phyloP scores from a whole-genome alignment of 345 rosid genomes.

The Eucalyptus albens region DNA sequence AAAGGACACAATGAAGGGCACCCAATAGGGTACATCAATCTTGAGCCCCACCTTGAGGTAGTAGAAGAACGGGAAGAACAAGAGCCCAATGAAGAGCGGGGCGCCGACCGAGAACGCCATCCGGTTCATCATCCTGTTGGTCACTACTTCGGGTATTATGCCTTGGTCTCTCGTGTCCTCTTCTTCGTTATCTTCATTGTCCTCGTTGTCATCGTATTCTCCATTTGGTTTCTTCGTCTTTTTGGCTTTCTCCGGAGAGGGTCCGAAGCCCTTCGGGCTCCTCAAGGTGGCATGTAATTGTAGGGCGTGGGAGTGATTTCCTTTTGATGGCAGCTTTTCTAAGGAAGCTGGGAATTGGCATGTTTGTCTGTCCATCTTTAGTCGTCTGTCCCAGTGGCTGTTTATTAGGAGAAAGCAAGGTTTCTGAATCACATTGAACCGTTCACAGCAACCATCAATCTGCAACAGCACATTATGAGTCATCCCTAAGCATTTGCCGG shows the following conservation, averaged over 20 bases:
- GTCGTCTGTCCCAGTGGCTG: background rate
- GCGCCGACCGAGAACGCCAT: conserved; percentile 74
- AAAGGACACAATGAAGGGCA: conserved; percentile 75
- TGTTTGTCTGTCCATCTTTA: background rate
- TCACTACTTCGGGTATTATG: conserved; percentile 79
- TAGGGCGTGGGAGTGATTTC: background rate
- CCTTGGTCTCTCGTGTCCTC: conserved; percentile 30
- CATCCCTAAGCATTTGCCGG: background rate
- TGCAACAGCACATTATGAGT: background rate
- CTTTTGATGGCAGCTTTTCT: background rate
- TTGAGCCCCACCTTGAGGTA: conserved; percentile 74
- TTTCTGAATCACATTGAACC: background rate
- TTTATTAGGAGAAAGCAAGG: background rate
- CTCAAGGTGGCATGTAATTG: conserved; percentile 45
- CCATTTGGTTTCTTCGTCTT: conserved; percentile 28
- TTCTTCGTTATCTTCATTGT: conserved; percentile 17
- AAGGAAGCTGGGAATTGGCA: conserved; percentile 4
- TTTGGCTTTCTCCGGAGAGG: conserved; percentile 40
- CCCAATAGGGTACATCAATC: conserved; percentile 79
- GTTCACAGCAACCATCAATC: background rate
- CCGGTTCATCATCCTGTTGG: conserved; percentile 84
- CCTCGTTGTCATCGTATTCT: conserved; percentile 10
- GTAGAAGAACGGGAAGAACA: conserved; percentile 87
- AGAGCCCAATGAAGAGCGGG: conserved; percentile 58
- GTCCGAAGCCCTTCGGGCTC: conserved; percentile 74